These are phyloP conservation scores for Cynara cardunculus DNA, from an alignment of 129 eudicot species.

Conservation along the genomic window DNA sequence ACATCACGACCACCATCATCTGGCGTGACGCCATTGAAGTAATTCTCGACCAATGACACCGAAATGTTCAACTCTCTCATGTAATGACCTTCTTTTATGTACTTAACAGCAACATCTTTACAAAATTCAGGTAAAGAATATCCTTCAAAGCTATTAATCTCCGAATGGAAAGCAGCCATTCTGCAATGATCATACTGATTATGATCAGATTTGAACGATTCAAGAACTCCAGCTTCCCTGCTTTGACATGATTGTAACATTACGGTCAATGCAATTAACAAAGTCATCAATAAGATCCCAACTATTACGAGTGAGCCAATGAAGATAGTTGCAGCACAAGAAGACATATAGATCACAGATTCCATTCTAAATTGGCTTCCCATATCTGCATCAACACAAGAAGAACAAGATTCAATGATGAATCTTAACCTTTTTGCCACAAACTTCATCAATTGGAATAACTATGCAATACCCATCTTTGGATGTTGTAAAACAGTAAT, in stretches of 20 bases:
- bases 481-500: neutral
- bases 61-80: constrained; percentile 50
- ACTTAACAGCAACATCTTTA: constrained; percentile 35
- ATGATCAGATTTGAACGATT: constrained; percentile 29
- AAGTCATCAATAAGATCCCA: constrained; percentile 48
- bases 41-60: constrained; percentile 34
- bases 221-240: constrained; percentile 46
- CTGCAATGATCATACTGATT: constrained; percentile 41
- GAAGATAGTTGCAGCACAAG: constrained; percentile 67
- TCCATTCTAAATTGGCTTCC: constrained; percentile 49
- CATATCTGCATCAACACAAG: constrained; percentile 36
- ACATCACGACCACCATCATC: constrained; percentile 33
- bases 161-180: constrained; percentile 41
- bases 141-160: constrained; percentile 40
- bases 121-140: constrained; percentile 46
- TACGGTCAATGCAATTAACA: constrained; percentile 46
- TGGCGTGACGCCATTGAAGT: constrained; percentile 35
- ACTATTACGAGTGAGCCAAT: constrained; percentile 43
- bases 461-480: neutral
- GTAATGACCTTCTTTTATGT: constrained; percentile 61
- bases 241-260: constrained; percentile 63
- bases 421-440: neutral
- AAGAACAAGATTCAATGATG: constrained; percentile 18
- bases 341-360: constrained; percentile 59
- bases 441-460: neutral